Evolutionary conservation across 2,329 filamentous ascomycete genomes (phyloP), one percentile per base, ranked within the genome.

Genomic region (Cladosporium sp.): DNA sequence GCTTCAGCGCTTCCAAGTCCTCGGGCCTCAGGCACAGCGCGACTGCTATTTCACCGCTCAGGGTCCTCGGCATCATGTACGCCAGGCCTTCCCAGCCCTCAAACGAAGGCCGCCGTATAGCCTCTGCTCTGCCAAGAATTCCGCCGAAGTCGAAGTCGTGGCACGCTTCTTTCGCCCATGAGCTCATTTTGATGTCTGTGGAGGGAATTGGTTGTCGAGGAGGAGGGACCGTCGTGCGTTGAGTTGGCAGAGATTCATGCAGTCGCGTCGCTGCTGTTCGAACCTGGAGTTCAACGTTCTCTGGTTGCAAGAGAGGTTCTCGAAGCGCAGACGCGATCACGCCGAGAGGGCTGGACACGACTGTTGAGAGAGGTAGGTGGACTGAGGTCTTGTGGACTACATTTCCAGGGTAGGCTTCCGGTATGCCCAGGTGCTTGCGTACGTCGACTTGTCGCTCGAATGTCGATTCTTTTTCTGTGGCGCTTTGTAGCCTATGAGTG

Each of bases 161-260:
- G 31, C 48, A 55, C 6, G 46, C 41, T 14, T 55, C 53, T 22
- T 55, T 52, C 14, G 53, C 53, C 53, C 53, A 55, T 28, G 53
- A 55, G 53, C 53, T 55, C 34, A 55, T 10, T 11, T 43, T 55
- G 38, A 55, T 32, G 7, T 48, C 37, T 11, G 43, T 28, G 3
- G 33, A 46, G 2, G 31, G 10, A 32, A 46, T 13, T 8, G 13
- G 3, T 9, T 10, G 28, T 18, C 34, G 31, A 10, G 40, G 31
- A 8, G 28, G 34, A 3, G 43, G 13, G 2, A 16, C 22, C 18
- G 28, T 11, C 19, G 19, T 37, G 16, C 22, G 28, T 18, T 14
- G 37, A 8, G 2, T 35, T 19, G 32, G 46, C 9, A 42, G 22
- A 11, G 40, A 34, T 11, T 35, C 28, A 22, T 28, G 38, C 14